These are phyloP conservation scores for Colletotrichum tropicicola DNA, from an alignment of 2,329 filamentous ascomycete genomes.

Conservation along the genomic window DNA sequence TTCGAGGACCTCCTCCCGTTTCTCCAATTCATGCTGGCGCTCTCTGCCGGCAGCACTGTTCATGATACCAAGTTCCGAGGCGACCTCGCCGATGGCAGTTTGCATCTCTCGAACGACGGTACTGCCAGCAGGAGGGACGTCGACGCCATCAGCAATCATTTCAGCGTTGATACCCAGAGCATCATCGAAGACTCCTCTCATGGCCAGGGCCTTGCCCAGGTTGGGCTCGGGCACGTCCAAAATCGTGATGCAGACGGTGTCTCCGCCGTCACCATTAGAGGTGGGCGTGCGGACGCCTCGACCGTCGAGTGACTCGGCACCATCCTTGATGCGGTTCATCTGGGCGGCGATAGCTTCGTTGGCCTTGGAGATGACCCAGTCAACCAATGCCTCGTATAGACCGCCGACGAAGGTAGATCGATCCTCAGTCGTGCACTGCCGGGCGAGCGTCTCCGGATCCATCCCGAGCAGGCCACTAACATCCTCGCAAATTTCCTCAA, in stretches of 20 bases:
- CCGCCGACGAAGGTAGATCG: conserved; percentile 84
- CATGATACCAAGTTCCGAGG: conserved; percentile 80
- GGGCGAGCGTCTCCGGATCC: conserved; percentile 82
- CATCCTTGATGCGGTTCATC: conserved; percentile 71
- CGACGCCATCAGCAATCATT: conserved; percentile 95
- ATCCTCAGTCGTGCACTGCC: conserved; percentile 85
- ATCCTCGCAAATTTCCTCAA: conserved; percentile 91
- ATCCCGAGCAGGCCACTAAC: conserved; percentile 86
- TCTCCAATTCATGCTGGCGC: conserved; percentile 81
- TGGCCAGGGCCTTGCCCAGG: conserved; percentile 86
- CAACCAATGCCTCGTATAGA: conserved; percentile 92
- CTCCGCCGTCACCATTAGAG: conserved; percentile 75
- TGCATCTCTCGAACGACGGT: conserved; percentile 91
- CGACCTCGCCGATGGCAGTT: conserved; percentile 79
- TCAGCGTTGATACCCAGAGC: conserved; percentile 92
- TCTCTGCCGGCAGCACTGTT: conserved; percentile 74
- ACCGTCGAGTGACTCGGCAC: conserved; percentile 74
- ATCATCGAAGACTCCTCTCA: conserved; percentile 94
- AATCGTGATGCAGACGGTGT: conserved; percentile 89
- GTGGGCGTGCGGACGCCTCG: conserved; percentile 70
- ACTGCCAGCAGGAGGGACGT: conserved; percentile 76
- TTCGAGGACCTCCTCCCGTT: conserved; percentile 83
- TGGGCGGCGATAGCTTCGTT: conserved; percentile 85
- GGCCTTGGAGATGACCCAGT: conserved; percentile 91
- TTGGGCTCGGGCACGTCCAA: conserved; percentile 84